Conservation (phyloP, 225 moss, liverwort and hornwort genomes). For the Neckera pumila region DNA sequence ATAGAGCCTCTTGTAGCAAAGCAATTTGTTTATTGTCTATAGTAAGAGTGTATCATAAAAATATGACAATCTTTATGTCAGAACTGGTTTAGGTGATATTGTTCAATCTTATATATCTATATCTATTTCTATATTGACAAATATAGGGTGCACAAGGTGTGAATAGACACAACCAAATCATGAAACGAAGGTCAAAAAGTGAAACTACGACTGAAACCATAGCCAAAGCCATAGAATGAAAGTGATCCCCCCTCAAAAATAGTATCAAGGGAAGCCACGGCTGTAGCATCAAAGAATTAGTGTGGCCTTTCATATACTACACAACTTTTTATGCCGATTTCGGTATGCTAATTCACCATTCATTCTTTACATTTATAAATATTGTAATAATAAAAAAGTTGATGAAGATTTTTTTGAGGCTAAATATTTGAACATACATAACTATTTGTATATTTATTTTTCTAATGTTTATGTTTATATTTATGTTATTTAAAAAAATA, state of each 20-base stretch:
- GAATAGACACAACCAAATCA: background rate
- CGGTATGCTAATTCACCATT: background rate
- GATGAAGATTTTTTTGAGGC: background rate
- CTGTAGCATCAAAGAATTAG: background rate
- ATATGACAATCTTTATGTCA: accelerated
- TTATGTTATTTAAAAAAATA: too few species aligned
- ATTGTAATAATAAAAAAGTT: background rate
- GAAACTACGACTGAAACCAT: accelerated
- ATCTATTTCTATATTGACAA: background rate
- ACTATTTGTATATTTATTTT: background rate
- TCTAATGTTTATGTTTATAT: background rate
- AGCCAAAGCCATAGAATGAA: background rate
- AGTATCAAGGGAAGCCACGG: accelerated
- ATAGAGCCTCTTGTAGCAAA: background rate
- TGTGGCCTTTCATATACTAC: background rate
- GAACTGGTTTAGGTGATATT: background rate
- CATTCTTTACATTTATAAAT: background rate
- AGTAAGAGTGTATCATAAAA: background rate
- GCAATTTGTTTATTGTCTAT: background rate
- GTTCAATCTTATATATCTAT: background rate
- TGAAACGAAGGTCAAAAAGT: background rate
- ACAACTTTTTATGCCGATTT: background rate
- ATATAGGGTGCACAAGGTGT: background rate
- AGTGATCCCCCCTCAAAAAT: background rate
- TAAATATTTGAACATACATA: background rate